These are phyloP conservation scores for Sanghuangporus sanghuang DNA, from an alignment of 1,284 basidiomycete genomes.

Conservation along the genomic window DNA sequence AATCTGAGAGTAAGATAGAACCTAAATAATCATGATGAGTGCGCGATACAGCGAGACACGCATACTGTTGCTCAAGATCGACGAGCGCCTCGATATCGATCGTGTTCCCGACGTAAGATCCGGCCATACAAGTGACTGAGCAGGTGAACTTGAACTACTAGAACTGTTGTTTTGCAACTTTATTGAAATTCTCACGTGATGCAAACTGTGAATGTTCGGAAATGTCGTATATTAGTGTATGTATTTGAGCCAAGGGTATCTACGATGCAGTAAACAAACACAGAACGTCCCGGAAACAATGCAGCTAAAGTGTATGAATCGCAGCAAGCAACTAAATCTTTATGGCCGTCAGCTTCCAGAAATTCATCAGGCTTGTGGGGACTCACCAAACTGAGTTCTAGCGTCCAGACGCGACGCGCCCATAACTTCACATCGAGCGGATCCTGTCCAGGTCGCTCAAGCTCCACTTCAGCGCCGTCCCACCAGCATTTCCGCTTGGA, in stretches of 20 bases:
- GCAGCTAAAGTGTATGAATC: neutral
- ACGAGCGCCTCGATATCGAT: slow-evolving; percentile 64
- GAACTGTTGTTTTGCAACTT: neutral
- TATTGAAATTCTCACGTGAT: neutral
- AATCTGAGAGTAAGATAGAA: slow-evolving; percentile 47
- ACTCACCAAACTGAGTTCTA: slow-evolving; percentile 91
- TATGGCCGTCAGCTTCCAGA: neutral
- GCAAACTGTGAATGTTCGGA: neutral
- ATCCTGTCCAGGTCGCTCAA: slow-evolving; percentile 51
- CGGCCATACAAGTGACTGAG: neutral
- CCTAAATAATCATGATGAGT: neutral
- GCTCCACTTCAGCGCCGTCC: slow-evolving; percentile 92
- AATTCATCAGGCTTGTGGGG: neutral
- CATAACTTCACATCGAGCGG: slow-evolving; percentile 78
- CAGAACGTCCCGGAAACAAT: neutral
- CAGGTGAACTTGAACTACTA: neutral
- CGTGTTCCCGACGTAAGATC: slow-evolving; percentile 19
- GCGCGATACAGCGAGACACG: neutral
- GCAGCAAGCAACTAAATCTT: neutral
- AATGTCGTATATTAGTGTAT: neutral
- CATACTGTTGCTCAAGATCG: slow-evolving; percentile 49
- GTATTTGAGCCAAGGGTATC: neutral
- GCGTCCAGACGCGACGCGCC: slow-evolving; percentile 97
- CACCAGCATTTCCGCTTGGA: slow-evolving; percentile 97
- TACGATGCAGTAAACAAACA: neutral